Conservation (phyloP, 2,329 filamentous ascomycete genomes). For the Colletotrichum aenigma region DNA sequence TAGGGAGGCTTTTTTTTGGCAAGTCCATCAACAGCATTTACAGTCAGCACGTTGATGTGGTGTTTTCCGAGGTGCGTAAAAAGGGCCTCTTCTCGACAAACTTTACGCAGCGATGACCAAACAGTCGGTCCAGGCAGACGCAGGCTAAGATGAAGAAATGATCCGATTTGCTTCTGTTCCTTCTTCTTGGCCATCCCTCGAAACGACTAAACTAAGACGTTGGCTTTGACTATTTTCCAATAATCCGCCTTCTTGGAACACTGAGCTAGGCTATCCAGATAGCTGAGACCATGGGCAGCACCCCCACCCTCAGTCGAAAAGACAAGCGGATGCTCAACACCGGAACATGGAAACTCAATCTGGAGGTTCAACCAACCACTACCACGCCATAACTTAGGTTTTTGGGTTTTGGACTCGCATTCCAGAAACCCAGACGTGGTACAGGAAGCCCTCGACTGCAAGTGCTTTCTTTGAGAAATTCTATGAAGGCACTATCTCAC, state of each 20-base stretch:
- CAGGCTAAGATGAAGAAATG: not conserved
- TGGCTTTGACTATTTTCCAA: not conserved
- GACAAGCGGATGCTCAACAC: not conserved
- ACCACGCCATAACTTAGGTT: not conserved
- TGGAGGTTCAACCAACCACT: not conserved
- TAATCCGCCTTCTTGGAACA: not conserved
- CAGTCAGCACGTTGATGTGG: not conserved
- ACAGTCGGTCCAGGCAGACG: not conserved
- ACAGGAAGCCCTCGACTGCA: not conserved
- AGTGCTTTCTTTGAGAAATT: not conserved
- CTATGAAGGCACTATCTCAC: not conserved
- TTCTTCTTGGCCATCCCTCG: not conserved
- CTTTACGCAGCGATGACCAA: not conserved
- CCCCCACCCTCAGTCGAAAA: not conserved
- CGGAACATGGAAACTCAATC: not conserved
- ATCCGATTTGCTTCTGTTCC: not conserved
- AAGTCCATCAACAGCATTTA: not conserved
- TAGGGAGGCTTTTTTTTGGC: not conserved
- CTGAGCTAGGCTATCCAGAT: not conserved
- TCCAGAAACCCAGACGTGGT: not conserved
- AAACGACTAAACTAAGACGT: not conserved
- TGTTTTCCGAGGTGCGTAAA: not conserved
- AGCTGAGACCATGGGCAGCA: not conserved
- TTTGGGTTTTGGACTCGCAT: not conserved
- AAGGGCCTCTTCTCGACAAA: not conserved